These are phyloP conservation scores for Elaeagnus macrophylla DNA, from an alignment of 306 rosid species.

Conservation along the genomic window DNA sequence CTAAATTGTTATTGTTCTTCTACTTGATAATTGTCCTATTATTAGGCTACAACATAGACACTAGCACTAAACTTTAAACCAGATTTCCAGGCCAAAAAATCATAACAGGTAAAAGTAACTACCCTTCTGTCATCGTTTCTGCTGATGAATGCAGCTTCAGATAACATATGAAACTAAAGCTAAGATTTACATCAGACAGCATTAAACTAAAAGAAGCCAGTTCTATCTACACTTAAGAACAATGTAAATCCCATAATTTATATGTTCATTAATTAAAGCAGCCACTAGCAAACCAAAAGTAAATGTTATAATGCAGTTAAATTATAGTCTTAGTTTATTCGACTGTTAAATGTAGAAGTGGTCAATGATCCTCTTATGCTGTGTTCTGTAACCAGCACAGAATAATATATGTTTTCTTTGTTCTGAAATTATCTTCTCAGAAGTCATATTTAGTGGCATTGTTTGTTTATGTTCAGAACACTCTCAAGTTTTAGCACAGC, in stretches of 20 bases:
- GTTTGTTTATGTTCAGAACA: slow-evolving; percentile 9
- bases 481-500: slow-evolving; percentile 9
- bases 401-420: slow-evolving; percentile 6
- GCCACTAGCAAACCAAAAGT: neutral
- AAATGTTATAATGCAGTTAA: neutral
- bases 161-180: neutral
- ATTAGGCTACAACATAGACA: no score
- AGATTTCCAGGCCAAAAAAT: no score
- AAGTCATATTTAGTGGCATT: slow-evolving; percentile 4
- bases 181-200: neutral
- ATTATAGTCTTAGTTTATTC: neutral
- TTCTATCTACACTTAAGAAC: neutral
- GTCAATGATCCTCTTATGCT: slow-evolving; percentile 8
- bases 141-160: neutral
- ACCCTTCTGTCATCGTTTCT: neutral
- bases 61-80: no score
- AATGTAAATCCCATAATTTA: neutral
- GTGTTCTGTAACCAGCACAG: slow-evolving; percentile 3
- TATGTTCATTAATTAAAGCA: neutral
- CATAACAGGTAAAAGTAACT: no score
- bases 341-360: neutral
- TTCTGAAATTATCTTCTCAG: slow-evolving; percentile 19
- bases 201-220: neutral
- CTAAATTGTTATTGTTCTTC: no score
- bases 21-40: no score